phyloP scores from a whole-genome alignment of 2,329 filamentous ascomycete species.

The Calonectria henricotiae region DNA sequence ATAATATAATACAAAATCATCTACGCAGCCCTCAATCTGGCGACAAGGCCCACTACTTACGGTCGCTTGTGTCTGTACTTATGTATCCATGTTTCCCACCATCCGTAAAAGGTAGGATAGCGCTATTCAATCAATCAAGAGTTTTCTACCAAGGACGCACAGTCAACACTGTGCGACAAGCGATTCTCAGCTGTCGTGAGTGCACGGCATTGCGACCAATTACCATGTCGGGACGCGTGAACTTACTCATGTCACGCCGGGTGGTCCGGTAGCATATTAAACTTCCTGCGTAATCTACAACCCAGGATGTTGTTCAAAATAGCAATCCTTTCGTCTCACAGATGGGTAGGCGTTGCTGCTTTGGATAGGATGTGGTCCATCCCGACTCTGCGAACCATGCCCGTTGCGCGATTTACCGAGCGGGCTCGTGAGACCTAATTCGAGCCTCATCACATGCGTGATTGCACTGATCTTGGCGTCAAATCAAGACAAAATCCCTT shows the following conservation, averaged over 20 bases:
- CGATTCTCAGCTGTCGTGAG: not conserved
- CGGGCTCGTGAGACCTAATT: not conserved
- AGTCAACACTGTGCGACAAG: not conserved
- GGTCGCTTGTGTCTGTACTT: not conserved
- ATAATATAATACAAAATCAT: not conserved
- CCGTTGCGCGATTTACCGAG: conserved; percentile 14
- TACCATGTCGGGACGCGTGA: not conserved
- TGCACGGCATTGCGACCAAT: not conserved
- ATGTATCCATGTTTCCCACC: not conserved
- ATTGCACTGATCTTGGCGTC: not conserved
- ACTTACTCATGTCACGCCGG: not conserved
- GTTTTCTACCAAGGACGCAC: not conserved
- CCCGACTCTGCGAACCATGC: not conserved
- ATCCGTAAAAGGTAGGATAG: not conserved
- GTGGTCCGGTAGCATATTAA: not conserved
- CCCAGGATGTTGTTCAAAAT: not conserved
- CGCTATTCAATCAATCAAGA: not conserved
- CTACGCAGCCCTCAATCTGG: not conserved
- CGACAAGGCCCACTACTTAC: not conserved
- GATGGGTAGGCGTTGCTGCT: not conserved
- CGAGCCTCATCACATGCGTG: not conserved
- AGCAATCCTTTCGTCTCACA: not conserved
- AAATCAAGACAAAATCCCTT: too few relatives aligned
- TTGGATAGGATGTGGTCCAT: not conserved
- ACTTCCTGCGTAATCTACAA: not conserved